A percentile compares a stretch with the other conserved stretches of the same genome.
Evolutionary conservation across 305 asterid genomes (phyloP).

Genomic region (Lippia alba): DNA sequence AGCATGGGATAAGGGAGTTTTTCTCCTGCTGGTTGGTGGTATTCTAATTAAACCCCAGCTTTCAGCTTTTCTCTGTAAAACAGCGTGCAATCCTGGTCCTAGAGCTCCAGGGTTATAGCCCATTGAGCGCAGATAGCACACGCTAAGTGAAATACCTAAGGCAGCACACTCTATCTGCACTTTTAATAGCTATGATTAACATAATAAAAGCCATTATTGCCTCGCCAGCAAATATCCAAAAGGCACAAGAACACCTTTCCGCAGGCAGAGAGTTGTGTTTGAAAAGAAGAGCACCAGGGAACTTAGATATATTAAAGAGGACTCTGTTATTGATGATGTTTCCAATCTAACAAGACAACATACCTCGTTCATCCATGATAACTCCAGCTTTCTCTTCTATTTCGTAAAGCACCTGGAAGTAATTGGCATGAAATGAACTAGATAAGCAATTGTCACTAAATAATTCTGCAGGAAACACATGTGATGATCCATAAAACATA

Average conservation of each 20-base stretch:
- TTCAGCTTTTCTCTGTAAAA: no score
- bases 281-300: neutral
- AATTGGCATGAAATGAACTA: constrained; percentile 13
- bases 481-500: constrained; percentile 41
- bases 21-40: no score
- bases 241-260: constrained; percentile 1
- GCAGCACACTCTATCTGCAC: no score
- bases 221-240: neutral
- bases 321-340: constrained; percentile 8
- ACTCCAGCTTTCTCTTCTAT: constrained; percentile 82
- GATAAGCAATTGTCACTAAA: constrained; percentile 9
- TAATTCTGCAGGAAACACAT: constrained; percentile 16
- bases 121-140: no score
- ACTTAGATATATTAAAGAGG: neutral
- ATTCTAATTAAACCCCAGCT: no score
- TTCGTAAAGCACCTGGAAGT: constrained; percentile 78
- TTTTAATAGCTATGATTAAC: no score
- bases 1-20: no score
- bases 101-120: no score
- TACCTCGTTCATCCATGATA: constrained; percentile 95
- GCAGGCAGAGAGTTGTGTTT: neutral
- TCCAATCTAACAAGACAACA: constrained; percentile 21
- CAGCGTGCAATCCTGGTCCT: no score
- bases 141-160: no score
- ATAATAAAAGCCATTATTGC: neutral